phyloP scores from a whole-genome alignment of 192 early-diverging fungal genomes.

The Dissophora ornata region DNA sequence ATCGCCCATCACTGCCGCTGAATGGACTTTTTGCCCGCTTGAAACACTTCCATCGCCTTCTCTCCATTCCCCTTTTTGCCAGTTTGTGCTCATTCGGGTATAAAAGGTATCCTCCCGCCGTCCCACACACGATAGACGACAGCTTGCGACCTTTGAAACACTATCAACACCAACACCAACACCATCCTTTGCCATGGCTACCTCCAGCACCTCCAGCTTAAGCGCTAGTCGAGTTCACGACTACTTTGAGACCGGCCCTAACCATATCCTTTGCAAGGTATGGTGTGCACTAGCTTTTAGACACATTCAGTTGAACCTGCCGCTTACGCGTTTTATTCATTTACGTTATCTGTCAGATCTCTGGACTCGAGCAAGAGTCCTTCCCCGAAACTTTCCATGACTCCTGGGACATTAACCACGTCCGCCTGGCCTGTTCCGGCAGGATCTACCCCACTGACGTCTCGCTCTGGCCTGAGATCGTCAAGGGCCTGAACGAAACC shows the following conservation, averaged over 20 bases:
- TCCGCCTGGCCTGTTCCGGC: constrained; percentile 37
- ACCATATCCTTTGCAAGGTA: constrained; percentile 42
- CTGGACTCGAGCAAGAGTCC: constrained; percentile 30
- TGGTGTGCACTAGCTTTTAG: background rate
- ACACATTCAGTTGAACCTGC: too few relatives aligned
- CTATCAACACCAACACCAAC: background rate
- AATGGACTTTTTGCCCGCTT: too few relatives aligned
- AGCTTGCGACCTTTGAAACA: background rate
- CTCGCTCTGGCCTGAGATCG: constrained; percentile 42
- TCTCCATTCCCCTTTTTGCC: constrained; percentile 21
- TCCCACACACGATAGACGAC: background rate
- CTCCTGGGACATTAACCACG: constrained; percentile 41
- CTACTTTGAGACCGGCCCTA: constrained; percentile 44
- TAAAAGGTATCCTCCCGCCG: too few relatives aligned
- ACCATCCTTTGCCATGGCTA: background rate
- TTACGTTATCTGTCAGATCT: constrained; percentile 5
- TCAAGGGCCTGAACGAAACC: constrained; percentile 14
- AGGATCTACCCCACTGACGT: constrained; percentile 23
- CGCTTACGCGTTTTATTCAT: too few relatives aligned
- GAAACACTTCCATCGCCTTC: constrained; percentile 26
- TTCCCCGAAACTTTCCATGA: constrained; percentile 34
- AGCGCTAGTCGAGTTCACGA: background rate
- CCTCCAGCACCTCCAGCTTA: constrained; percentile 4
- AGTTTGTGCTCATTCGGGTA: background rate
- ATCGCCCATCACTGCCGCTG: too few relatives aligned